Evolutionary conservation across 768 basidiomycete species (phyloP).

Genomic region (Leucosporidium scottii): DNA sequence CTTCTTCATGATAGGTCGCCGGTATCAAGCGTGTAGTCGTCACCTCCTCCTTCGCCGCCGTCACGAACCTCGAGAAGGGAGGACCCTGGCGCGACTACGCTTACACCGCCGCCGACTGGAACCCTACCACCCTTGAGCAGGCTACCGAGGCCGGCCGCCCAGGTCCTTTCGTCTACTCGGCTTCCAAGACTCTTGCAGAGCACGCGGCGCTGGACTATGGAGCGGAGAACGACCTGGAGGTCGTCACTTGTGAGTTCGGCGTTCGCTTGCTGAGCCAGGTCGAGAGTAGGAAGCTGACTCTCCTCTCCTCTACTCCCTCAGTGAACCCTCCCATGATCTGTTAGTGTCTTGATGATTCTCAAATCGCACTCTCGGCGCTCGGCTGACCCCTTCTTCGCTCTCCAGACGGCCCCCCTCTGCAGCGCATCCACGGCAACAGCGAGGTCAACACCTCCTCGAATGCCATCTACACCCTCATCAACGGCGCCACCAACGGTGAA

Average conservation of each 20-base stretch:
- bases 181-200: constrained; percentile 34
- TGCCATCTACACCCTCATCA: constrained; percentile 33
- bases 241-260: constrained; percentile 5
- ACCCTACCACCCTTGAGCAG: constrained; percentile 31
- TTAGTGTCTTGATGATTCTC: no score
- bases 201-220: constrained; percentile 33
- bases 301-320: not conserved
- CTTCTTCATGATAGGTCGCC: not conserved
- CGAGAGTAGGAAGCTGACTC: not conserved
- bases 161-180: constrained; percentile 24
- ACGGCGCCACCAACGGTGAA: constrained; percentile 10
- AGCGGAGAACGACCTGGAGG: constrained; percentile 14
- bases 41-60: constrained; percentile 35
- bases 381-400: not conserved
- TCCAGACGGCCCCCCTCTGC: constrained; percentile 27
- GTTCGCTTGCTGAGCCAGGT: not conserved
- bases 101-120: constrained; percentile 35
- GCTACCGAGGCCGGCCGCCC: constrained; percentile 6
- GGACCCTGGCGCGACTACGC: constrained; percentile 33
- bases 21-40: constrained; percentile 34
- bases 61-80: constrained; percentile 25
- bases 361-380: not conserved
- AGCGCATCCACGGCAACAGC: constrained; percentile 9
- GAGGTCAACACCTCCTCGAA: constrained; percentile 34
- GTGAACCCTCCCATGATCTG: constrained; percentile 38